A percentile compares a stretch with the other conserved stretches of the same genome.
Evolutionary conservation across 1,284 basidiomycete genomes (phyloP).

Genomic region (Puccinia polysora): DNA sequence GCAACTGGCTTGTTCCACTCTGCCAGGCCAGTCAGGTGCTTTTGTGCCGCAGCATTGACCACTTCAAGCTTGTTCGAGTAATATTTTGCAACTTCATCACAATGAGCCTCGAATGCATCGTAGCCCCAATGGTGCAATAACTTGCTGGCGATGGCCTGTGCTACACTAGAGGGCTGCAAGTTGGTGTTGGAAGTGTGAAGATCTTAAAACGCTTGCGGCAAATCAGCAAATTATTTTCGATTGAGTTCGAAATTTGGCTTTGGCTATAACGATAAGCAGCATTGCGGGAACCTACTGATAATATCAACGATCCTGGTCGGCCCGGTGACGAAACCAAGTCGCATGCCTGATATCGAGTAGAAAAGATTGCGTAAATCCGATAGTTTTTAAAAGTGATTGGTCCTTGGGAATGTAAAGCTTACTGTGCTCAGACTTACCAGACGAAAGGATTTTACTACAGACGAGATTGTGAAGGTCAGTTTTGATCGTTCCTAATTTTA

Average conservation of each 20-base stretch:
- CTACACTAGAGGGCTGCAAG: conserved; percentile 59
- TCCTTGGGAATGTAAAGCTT: too few relatives aligned
- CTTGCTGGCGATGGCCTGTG: conserved; percentile 68
- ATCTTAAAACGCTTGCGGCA: too few relatives aligned
- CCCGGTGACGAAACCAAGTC: conserved; percentile 73
- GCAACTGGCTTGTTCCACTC: conserved; percentile 80
- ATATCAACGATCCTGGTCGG: conserved; percentile 68
- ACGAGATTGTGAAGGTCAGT: conserved; percentile 67
- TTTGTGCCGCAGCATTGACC: conserved; percentile 71
- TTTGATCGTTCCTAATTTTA: conserved; percentile 65
- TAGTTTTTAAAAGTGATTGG: not conserved
- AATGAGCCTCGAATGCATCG: conserved; percentile 71
- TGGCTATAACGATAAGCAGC: too few relatives aligned
- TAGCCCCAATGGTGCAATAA: conserved; percentile 66
- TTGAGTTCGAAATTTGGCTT: too few relatives aligned
- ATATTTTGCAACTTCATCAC: conserved; percentile 65
- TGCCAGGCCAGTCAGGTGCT: conserved; percentile 69
- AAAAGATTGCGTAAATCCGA: not conserved
- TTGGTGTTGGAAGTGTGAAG: conserved; percentile 42
- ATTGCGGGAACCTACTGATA: conserved; percentile 54
- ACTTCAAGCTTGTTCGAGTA: conserved; percentile 72
- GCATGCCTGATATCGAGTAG: conserved; percentile 49
- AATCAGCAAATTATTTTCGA: too few relatives aligned
- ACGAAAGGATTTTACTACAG: conserved; percentile 81
- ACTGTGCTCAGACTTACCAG: conserved; percentile 57